Percentiles rank a stretch among this genome's conserved stretches.
phyloP scores from a whole-genome alignment of 306 rosid species.

The Cucurbita argyrosperma region DNA sequence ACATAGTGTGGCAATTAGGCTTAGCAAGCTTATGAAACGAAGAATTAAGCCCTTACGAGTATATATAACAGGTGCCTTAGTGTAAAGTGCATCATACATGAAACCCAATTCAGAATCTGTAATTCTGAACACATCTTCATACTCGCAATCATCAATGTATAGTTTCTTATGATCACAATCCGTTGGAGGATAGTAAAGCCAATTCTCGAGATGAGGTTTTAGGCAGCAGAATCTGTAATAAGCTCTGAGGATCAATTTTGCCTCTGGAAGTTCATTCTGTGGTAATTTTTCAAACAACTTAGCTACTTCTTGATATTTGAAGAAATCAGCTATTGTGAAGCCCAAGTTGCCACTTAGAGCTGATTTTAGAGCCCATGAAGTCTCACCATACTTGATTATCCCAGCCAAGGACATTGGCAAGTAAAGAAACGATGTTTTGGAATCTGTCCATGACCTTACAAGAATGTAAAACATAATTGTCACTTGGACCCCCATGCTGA shows the following conservation, averaged over 20 bases:
- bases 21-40: slow-evolving; percentile 26
- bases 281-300: slow-evolving; percentile 26
- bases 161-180: slow-evolving; percentile 23
- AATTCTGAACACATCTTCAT: slow-evolving; percentile 29
- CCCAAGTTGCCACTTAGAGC: slow-evolving; percentile 29
- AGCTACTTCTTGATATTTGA: slow-evolving; percentile 27
- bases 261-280: slow-evolving; percentile 18
- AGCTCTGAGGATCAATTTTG: slow-evolving; percentile 40
- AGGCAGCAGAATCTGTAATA: slow-evolving; percentile 41
- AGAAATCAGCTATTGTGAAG: slow-evolving; percentile 24
- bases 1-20: slow-evolving; percentile 19
- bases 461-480: slow-evolving; percentile 34
- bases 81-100: slow-evolving; percentile 61
- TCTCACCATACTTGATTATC: slow-evolving; percentile 48
- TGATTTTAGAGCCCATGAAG: slow-evolving; percentile 48
- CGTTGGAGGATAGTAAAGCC: slow-evolving; percentile 35
- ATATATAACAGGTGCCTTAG: slow-evolving; percentile 42
- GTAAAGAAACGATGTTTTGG: slow-evolving; percentile 35
- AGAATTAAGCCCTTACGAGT: slow-evolving; percentile 35
- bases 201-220: slow-evolving; percentile 45
- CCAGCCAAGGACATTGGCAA: slow-evolving; percentile 40
- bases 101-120: slow-evolving; percentile 47
- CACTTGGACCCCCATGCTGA: slow-evolving; percentile 35
- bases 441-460: slow-evolving; percentile 42
- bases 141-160: slow-evolving; percentile 14